phyloP scores from a whole-genome alignment of 2,329 filamentous ascomycete species.

The Verruconis gallopava region DNA sequence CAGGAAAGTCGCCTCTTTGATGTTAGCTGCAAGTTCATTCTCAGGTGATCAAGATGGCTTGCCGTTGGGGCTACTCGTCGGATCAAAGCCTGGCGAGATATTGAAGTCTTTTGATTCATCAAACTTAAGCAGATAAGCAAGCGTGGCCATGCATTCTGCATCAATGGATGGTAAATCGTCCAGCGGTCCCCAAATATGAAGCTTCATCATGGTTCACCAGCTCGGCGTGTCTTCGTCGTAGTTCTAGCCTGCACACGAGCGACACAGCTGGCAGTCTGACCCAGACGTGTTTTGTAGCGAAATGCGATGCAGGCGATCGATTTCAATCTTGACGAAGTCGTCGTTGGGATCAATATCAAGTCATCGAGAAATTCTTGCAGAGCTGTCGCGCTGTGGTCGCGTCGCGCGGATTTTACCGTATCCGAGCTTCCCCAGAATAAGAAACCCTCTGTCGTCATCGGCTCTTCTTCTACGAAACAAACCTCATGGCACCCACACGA shows the following conservation, averaged over 20 bases:
- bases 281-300: no score
- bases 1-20: slow-evolving; percentile 40
- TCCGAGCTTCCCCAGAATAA: no score
- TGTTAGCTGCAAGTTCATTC: slow-evolving; percentile 9
- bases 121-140: slow-evolving; percentile 43
- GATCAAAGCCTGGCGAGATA: slow-evolving; percentile 39
- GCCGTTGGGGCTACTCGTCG: slow-evolving; percentile 46
- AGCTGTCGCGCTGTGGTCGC: no score
- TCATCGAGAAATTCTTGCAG: no score
- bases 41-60: no score
- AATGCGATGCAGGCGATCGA: no score
- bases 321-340: no score
- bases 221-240: no score
- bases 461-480: not conserved
- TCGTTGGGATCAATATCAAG: no score
- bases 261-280: no score
- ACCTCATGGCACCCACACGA: slow-evolving; percentile 68
- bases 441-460: not conserved
- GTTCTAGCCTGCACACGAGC: no score
- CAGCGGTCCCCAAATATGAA: slow-evolving; percentile 83
- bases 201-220: slow-evolving; percentile 45
- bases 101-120: slow-evolving; percentile 28
- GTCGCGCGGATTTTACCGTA: no score
- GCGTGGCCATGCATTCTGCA: slow-evolving; percentile 72
- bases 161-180: slow-evolving; percentile 86